Conservation (phyloP, 345 rosid species). For the Hibiscus trionum region DNA sequence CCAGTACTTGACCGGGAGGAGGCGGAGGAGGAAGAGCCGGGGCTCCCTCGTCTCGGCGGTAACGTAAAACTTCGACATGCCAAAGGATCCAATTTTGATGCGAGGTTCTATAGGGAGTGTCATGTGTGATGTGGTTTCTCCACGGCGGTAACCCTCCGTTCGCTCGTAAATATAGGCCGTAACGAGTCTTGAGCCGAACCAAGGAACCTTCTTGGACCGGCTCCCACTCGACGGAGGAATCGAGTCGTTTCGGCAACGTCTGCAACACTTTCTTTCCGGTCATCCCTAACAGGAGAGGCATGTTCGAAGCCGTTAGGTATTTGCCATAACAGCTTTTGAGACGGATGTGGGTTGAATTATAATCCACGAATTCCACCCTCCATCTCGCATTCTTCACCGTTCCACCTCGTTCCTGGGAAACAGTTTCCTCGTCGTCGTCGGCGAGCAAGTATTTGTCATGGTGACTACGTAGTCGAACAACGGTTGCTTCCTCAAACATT, state of each 20-base stretch:
- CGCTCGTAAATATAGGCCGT: conserved; percentile 62
- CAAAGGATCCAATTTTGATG: conserved; percentile 74
- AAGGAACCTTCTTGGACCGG: conserved; percentile 51
- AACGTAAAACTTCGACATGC: conserved; percentile 56
- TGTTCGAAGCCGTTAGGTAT: conserved; percentile 77
- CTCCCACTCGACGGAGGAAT: conserved; percentile 65
- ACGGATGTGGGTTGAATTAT: conserved; percentile 24
- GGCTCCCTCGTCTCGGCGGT: conserved; percentile 15
- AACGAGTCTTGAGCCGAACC: conserved; percentile 36
- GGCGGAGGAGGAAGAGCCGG: conserved; percentile 26
- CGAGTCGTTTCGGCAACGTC: conserved; percentile 37
- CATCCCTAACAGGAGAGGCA: conserved; percentile 56
- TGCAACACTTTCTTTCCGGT: conserved; percentile 70
- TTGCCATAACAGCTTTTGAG: conserved; percentile 61
- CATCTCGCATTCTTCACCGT: conserved; percentile 46
- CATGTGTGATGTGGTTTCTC: conserved; percentile 80
- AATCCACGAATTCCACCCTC: conserved; percentile 47
- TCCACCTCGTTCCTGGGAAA: conserved; percentile 62
- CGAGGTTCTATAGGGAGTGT: conserved; percentile 47
- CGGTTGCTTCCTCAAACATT: conserved; percentile 45
- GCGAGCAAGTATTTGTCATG: conserved; percentile 78
- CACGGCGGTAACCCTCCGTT: conserved; percentile 79
- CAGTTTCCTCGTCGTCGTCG: conserved; percentile 52
- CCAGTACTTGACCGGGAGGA: neutral
- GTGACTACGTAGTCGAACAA: conserved; percentile 70